Evolutionary conservation across 2,329 filamentous ascomycete genomes (phyloP), one percentile per base, ranked within the genome.

Genomic region (Xylaria sp.): DNA sequence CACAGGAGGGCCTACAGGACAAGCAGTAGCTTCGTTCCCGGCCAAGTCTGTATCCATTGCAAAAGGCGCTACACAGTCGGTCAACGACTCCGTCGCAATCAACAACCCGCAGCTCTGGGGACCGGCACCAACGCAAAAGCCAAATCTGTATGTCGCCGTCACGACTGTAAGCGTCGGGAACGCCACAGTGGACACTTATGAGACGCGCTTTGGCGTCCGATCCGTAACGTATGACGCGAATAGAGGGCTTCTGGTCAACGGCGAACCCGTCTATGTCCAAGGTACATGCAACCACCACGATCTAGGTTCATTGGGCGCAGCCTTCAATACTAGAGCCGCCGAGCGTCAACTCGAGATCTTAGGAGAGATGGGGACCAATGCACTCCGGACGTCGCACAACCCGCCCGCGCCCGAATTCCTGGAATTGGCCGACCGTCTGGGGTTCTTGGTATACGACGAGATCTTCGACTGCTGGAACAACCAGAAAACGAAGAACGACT

Each of bases 281-380:
- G 85, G 85, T 12, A 79, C 81, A 0, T 83, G 83, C 76, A 79
- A 86, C 59, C 85, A 87, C 71, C 84, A 86, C 68, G 84, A 86
- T 68, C 79, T 84, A 0, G 85, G 85, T 2, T 79, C 83, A 0
- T 69, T 87, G 0, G 85, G 85, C 1, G 74, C 83, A 0, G 85
- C 85, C 15, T 86, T 85, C 78, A 84, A 86, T 73, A 45, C 77
- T 36, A 79, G 83, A 2, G 85, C 85, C 0, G 80, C 81, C 0
- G 76, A 84, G 72, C 79, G 85, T 1, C 83, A 87, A 72, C 78
- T 87, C 3, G 75, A 85, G 68, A 80, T 83, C n/a, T 76, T 87
- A 0, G 79, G 78, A 20, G 83, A 85, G 9, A 80, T 87, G 77
- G 85, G 85, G 10, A 74, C 72, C 69, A 87, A 87, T 66, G 81